phyloP scores from a whole-genome alignment of 768 basidiomycete genomes.

The Boletus tylopilopsis region DNA sequence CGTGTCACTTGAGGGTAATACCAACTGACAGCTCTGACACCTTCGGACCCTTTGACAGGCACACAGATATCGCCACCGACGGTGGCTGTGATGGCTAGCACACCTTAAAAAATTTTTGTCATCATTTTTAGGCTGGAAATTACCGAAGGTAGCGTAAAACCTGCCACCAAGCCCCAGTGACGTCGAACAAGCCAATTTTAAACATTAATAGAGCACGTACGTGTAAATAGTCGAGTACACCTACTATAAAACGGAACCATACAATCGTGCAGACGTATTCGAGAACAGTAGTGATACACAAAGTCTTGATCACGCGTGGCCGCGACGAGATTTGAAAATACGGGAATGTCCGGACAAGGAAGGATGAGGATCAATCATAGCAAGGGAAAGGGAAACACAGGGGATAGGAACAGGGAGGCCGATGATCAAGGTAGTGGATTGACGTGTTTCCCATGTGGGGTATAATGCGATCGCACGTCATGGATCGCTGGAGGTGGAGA shows the following conservation, averaged over 20 bases:
- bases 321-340: conserved; percentile 28
- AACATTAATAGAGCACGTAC: conserved; percentile 30
- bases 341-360: conserved; percentile 24
- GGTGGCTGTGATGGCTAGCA: conserved; percentile 28
- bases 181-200: conserved; percentile 11
- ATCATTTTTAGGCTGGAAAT: conserved; percentile 20
- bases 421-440: conserved; percentile 42
- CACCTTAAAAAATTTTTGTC: conserved; percentile 31
- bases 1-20: not conserved
- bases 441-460: conserved; percentile 44
- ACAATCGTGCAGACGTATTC: conserved; percentile 20
- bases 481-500: conserved; percentile 38
- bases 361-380: conserved; percentile 21
- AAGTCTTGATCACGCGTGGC: conserved; percentile 21
- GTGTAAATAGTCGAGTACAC: conserved; percentile 33
- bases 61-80: conserved; percentile 15
- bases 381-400: conserved; percentile 15
- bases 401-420: conserved; percentile 13
- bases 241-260: conserved; percentile 29
- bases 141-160: conserved; percentile 24
- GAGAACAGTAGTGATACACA: conserved; percentile 33
- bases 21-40: conserved; percentile 3
- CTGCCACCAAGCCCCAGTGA: conserved; percentile 15
- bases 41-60: conserved; percentile 17
- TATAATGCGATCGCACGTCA: conserved; percentile 36